These are phyloP conservation scores for Scutellaria baicalensis DNA, from an alignment of 257 asterid species.

Conservation along the genomic window DNA sequence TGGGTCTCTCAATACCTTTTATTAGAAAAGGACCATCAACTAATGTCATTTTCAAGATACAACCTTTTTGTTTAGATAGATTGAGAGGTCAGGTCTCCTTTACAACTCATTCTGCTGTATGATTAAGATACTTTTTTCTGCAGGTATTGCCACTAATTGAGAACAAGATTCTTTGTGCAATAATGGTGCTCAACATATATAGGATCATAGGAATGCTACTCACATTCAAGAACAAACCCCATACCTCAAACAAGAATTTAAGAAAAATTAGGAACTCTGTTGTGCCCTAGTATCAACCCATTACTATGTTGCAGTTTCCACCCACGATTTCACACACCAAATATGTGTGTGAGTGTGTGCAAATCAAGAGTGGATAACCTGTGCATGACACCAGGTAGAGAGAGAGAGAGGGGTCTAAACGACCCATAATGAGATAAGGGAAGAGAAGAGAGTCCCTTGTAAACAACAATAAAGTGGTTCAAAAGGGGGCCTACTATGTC, in stretches of 20 bases:
- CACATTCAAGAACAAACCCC: too few relatives aligned
- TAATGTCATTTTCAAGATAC: conserved; percentile 7
- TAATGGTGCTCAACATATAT: neutral
- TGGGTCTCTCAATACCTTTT: neutral
- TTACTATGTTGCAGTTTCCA: neutral
- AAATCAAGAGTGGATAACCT: too few relatives aligned
- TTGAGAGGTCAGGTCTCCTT: neutral
- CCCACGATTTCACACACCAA: too few relatives aligned
- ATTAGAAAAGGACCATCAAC: conserved; percentile 9
- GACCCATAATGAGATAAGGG: too few relatives aligned
- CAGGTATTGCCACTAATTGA: conserved; percentile 18
- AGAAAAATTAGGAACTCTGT: neutral
- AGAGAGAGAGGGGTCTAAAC: too few relatives aligned
- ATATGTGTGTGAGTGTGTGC: too few relatives aligned
- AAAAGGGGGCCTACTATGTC: neutral
- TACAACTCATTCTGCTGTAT: conserved; percentile 26
- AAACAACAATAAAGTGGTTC: neutral
- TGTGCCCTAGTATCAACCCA: neutral
- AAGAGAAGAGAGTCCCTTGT: neutral
- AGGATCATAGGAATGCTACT: too few relatives aligned
- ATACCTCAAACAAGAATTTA: too few relatives aligned
- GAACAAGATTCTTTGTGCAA: neutral
- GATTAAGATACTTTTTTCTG: conserved; percentile 16
- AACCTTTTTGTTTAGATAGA: neutral
- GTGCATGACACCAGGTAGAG: too few relatives aligned